These are phyloP conservation scores for Hyaloscypha bicolor DNA, from an alignment of 495 filamentous ascomycete species.

Conservation along the genomic window DNA sequence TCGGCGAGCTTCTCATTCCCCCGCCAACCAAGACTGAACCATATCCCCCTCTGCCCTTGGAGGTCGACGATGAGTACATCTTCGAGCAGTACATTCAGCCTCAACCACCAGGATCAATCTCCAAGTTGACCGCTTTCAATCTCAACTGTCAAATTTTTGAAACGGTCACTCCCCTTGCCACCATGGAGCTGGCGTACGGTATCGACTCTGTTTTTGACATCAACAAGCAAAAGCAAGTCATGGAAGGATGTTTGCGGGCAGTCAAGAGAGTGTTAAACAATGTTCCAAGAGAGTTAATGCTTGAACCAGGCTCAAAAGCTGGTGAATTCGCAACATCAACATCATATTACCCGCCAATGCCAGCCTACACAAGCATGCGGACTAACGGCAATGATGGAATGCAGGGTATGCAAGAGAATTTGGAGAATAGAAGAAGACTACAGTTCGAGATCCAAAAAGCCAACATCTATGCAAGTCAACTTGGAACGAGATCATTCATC, in stretches of 20 bases:
- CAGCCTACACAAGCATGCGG: slow-evolving; percentile 20
- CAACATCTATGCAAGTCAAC: slow-evolving; percentile 76
- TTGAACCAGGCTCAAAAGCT: slow-evolving; percentile 38
- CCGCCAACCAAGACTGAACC: slow-evolving; percentile 71
- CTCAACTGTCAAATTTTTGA: slow-evolving; percentile 70
- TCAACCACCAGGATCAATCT: slow-evolving; percentile 64
- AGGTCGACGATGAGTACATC: slow-evolving; percentile 80
- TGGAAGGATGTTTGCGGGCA: slow-evolving; percentile 61
- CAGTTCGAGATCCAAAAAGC: slow-evolving; percentile 87
- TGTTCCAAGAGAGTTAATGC: slow-evolving; percentile 61
- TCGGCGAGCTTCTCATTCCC: slow-evolving; percentile 64
- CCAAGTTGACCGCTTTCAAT: slow-evolving; percentile 74
- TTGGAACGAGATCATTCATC: slow-evolving; percentile 76
- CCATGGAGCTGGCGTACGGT: slow-evolving; percentile 74
- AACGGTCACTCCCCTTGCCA: slow-evolving; percentile 68
- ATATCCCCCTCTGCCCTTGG: slow-evolving; percentile 78
- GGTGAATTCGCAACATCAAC: slow-evolving; percentile 13
- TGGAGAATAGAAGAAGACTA: slow-evolving; percentile 35
- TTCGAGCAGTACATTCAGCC: slow-evolving; percentile 59
- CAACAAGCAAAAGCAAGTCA: slow-evolving; percentile 65
- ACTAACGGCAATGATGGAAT: slow-evolving; percentile 11
- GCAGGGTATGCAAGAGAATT: not conserved
- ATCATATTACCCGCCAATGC: slow-evolving; percentile 22
- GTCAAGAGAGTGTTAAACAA: slow-evolving; percentile 62
- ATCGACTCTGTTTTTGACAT: slow-evolving; percentile 70